Conservation (phyloP, 2,329 filamentous ascomycete species). For the Claviceps sp. region DNA sequence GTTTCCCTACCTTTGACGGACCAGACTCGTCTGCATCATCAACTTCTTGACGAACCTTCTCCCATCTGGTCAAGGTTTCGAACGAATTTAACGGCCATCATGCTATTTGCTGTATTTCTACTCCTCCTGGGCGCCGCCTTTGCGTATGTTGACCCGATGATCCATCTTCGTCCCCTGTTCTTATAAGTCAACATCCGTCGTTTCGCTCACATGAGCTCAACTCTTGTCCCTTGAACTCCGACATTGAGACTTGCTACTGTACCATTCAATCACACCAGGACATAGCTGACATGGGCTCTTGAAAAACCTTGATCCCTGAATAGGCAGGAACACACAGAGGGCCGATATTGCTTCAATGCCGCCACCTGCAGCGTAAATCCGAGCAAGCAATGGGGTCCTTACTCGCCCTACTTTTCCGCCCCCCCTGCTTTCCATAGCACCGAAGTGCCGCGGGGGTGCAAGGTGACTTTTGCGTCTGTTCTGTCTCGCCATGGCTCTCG, state of each 20-base stretch:
- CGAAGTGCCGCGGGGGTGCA: slow-evolving; percentile 51
- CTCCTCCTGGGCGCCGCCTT: slow-evolving; percentile 8
- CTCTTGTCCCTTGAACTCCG: too few species aligned
- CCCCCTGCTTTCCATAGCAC: slow-evolving; percentile 46
- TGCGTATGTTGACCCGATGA: slow-evolving; percentile 6
- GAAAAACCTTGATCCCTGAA: neutral
- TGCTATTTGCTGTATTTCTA: slow-evolving; percentile 7
- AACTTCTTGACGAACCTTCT: neutral
- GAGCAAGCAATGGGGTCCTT: slow-evolving; percentile 59
- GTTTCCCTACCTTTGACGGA: slow-evolving; percentile 10
- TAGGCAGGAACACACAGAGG: slow-evolving; percentile 5
- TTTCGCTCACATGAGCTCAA: too few species aligned
- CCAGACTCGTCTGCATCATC: neutral
- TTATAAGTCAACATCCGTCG: neutral
- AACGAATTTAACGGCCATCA: slow-evolving; percentile 8
- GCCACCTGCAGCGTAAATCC: slow-evolving; percentile 41
- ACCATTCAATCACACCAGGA: neutral
- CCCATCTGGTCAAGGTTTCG: slow-evolving; percentile 5
- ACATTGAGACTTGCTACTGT: neutral
- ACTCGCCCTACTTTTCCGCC: slow-evolving; percentile 71
- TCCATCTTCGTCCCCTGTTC: neutral
- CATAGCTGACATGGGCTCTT: neutral
- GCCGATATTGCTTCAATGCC: neutral
- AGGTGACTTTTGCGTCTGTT: slow-evolving; percentile 65
- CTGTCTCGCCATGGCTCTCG: slow-evolving; percentile 77